Base-by-base conservation (phyloP, 2,329 filamentous ascomycete species). In the Aspergillus terreus region DNA sequence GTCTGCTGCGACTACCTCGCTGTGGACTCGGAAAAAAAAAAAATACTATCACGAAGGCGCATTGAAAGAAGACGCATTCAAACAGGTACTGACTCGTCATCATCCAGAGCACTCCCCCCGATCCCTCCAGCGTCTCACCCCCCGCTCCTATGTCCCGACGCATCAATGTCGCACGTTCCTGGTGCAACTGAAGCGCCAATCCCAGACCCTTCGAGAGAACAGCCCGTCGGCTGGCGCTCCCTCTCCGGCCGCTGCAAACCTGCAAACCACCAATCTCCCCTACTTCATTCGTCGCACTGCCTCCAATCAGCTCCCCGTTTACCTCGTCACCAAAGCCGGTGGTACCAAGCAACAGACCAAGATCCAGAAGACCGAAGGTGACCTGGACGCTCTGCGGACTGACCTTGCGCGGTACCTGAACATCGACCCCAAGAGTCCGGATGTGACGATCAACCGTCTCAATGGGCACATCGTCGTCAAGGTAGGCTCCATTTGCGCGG, bases 281-380 rank as follows among this genome's bases (percentile, higher is more conserved):
- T 96, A 91, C 76, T 80, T 85, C 62, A 80, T 97, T 58, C 77
- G 78, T 47, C 86, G 90, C 55, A 92, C 90, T 3, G 74, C 78
- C 1, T 85, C 82, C 35, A 82, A 84, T 44, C 83, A 90, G 58
- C 76, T 94, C 2, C 84, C 90, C 21, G 81, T 97, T 42, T 99
- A 97, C 74, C 77, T 84, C 14, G 78, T 84, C 58, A 76, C 74
- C 58, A 92, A 89, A 75, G 79, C 83, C 11, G 90, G 90, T 47
- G 89, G 90, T 12, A 94, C 88, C 58, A 78, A 85, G 65, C 82
- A 84, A 62, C 73, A 88, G 63, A 95, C 92, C 4, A 71, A 83
- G 51, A 74, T 99, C 50, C 87, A 90, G 69, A 91, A 88, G 71
- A 80, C 92, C 46, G 84, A 90, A 51, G 94, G 94, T 14, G 81